Base-by-base conservation (phyloP, 2,329 filamentous ascomycete genomes). In the Pestalotiopsis sp. region DNA sequence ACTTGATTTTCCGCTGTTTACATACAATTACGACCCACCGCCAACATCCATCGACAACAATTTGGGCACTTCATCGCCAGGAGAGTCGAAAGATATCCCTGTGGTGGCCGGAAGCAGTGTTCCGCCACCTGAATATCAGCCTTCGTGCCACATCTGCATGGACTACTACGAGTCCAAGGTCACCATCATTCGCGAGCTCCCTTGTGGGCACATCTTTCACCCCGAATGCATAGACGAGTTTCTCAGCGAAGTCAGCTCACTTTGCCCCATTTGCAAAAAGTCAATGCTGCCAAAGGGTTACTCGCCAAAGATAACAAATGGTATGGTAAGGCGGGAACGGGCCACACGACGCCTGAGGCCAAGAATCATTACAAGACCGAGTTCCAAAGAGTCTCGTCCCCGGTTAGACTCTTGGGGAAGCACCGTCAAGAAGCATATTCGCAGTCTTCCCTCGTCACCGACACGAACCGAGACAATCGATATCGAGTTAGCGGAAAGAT, bases 141-240 rank as follows among this genome's bases (percentile, higher is more conserved):
- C 93, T 0, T 91, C 88, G 2, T 98, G 96, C 77, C 90, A 93
- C n/a, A 97, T 98, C 66, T 99, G 96, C 77, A 86, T 97, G 1
- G 92, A 94, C 67, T 89, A 93, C 69, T 98, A 94, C 76, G 86
- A 92, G 36, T 87, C 90, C 17, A 87, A 89, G 49, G 81, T 85
- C 20, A 92, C 93, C 0, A 87, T 90, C 23, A 94, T 98, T 67
- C 92, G 94, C 67, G 93, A 98, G 80, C 84, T 98, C 2, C 90
- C 94, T 0, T 99, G 96, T 74, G 90, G 92, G 0, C 96, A 99
- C 78, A 95, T 98, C 68, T 99, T 95, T 80, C 95, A 99, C 73
- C 92, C 93, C 0, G 91, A 93, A 72, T 99, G 96, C 76, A 95
- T 98, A 72, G 95, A 98, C 76, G 88, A 91, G 25, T 97, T 96